Evolutionary conservation across 2,329 filamentous ascomycete species (phyloP), one percentile per base, ranked within the genome.

Genomic region (Fusarium miscanthi): DNA sequence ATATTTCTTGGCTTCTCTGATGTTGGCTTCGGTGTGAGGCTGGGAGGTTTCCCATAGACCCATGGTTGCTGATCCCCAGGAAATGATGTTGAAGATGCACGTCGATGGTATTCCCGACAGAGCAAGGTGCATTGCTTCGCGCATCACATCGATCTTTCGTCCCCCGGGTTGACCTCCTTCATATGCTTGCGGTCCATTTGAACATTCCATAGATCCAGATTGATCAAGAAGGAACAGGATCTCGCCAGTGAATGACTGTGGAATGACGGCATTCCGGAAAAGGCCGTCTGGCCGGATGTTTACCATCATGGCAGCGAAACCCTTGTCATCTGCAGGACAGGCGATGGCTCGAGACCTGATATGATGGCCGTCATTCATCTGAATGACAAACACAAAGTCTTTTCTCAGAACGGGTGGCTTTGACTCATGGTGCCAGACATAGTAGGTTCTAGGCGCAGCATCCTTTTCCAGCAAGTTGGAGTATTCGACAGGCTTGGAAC

Each of bases 131-230:
- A 59, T 59, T 10, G 57, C 57, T 10, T 59, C 30, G 0, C 57
- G 57, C 37, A 59, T 33, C 4, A 59, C 46, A 19, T 41, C 46
- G 2, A 59, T 35, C 6, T 59, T 41, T 2, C n/a, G n/a, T n/a
- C n/a, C n/a, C n/a, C n/a, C n/a, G n/a, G n/a, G n/a, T n/a, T n/a
- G n/a, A n/a, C n/a, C n/a, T n/a, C n/a, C n/a, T n/a, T n/a, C n/a
- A 6, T 49, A 48, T 3, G 3, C 14, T 3, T 14, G 10, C 9
- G 21, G n/a, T 0, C 14, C 9, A 0, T 23, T 31, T 4, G 45
- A 6, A 16, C 16, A 21, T 0, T 0, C n/a, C 57, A 59, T 59
- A 2, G 57, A 59, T 7, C 3, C 27, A 4, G 57, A 59, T 10
- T 9, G 25, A 17, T 59, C 57, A 2, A 59, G n/a, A 8, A 59